A percentile compares a stretch with the other conserved stretches of the same genome.
phyloP scores from a whole-genome alignment of 2,329 filamentous ascomycete genomes.

The Ilyonectria robusta region DNA sequence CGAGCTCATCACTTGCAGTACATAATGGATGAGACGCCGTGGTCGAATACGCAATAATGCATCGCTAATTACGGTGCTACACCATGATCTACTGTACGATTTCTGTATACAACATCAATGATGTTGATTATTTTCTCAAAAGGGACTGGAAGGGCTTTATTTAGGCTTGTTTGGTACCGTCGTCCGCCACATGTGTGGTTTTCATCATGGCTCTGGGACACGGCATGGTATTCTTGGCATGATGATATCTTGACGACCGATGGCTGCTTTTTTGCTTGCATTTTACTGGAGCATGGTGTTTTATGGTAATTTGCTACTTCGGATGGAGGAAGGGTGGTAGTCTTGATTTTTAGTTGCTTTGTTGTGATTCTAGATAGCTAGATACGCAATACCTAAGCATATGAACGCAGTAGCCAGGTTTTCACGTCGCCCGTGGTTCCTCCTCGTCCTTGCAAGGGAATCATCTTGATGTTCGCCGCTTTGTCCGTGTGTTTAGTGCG shows the following conservation, averaged over 20 bases:
- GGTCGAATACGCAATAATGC: background rate
- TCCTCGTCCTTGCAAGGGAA: background rate
- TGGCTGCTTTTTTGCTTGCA: constrained; percentile 29
- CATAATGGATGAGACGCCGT: constrained; percentile 12
- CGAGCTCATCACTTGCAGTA: background rate
- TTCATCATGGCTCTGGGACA: constrained; percentile 17
- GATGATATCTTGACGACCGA: constrained; percentile 41
- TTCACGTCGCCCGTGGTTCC: background rate
- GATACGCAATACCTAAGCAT: constrained; percentile 3
- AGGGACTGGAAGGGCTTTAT: constrained; percentile 2
- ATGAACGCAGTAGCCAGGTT: constrained; percentile 11
- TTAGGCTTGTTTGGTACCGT: background rate
- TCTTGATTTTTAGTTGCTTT: constrained; percentile 28
- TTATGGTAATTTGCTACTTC: constrained; percentile 32
- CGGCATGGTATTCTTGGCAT: constrained; percentile 37
- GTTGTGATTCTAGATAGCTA: constrained; percentile 27
- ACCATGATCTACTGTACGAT: constrained; percentile 17
- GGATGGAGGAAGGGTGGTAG: constrained; percentile 26
- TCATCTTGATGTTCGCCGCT: background rate
- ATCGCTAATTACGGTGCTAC: background rate
- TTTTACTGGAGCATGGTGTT: constrained; percentile 29
- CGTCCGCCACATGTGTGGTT: background rate
- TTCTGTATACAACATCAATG: constrained; percentile 11
- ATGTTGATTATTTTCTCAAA: constrained; percentile 25
- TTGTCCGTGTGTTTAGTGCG: too few species aligned